A percentile compares a stretch with the other conserved stretches of the same genome.
These are phyloP conservation scores for Hypoxylon subgilvum DNA, from an alignment of 495 filamentous ascomycete genomes.

Conservation along the genomic window DNA sequence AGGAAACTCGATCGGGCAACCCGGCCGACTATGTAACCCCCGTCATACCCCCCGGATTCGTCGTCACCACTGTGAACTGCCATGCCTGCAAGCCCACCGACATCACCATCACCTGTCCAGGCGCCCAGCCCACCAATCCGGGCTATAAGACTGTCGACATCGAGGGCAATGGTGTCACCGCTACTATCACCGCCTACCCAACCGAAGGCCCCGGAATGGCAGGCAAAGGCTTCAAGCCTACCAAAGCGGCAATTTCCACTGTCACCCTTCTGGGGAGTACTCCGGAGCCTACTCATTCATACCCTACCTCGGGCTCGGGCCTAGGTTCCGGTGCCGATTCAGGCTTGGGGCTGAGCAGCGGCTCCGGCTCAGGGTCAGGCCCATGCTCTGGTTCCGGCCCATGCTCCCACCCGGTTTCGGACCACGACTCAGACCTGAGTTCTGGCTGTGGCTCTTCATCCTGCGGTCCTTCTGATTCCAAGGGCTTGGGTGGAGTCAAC, in stretches of 20 bases:
- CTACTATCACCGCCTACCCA: slow-evolving; percentile 36
- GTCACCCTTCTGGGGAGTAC: not conserved
- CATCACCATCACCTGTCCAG: slow-evolving; percentile 46
- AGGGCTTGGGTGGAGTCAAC: too few relatives aligned
- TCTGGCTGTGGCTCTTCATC: not conserved
- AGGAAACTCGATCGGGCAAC: slow-evolving; percentile 46
- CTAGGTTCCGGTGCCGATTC: not conserved
- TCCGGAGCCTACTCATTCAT: not conserved
- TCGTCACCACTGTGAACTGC: slow-evolving; percentile 48
- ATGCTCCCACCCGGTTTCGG: not conserved
- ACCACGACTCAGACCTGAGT: not conserved
- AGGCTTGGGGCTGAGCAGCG: not conserved
- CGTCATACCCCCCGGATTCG: slow-evolving; percentile 46
- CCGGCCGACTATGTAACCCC: slow-evolving; percentile 33
- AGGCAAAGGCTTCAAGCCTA: slow-evolving; percentile 3
- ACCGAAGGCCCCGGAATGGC: not conserved
- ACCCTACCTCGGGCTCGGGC: not conserved
- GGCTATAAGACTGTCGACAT: slow-evolving; percentile 30
- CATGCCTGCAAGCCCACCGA: slow-evolving; percentile 36
- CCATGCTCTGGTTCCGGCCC: slow-evolving; percentile 10
- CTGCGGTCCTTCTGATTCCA: too few relatives aligned
- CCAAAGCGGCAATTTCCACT: not conserved
- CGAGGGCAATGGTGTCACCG: slow-evolving; percentile 45
- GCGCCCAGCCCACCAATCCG: slow-evolving; percentile 38
- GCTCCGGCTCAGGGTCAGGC: not conserved